phyloP scores from a whole-genome alignment of 495 filamentous ascomycete species.

The Aspergillus mulundensis region DNA sequence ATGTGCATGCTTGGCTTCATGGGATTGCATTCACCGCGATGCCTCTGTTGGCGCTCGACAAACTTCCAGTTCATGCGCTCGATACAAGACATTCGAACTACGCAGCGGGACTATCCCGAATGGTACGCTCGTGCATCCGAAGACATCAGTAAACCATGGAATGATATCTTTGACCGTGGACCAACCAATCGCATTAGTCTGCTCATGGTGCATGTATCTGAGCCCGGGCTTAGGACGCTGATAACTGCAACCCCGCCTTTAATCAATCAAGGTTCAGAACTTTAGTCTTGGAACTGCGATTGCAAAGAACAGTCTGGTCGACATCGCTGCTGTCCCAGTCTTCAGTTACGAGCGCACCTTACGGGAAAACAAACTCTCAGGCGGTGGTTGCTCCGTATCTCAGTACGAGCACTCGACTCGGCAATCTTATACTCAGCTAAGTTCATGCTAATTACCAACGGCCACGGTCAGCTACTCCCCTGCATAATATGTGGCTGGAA shows the following conservation, averaged over 20 bases:
- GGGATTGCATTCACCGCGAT: background rate
- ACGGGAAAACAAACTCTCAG: background rate
- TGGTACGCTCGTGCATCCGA: background rate
- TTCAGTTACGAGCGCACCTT: background rate
- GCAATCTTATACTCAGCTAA: too few species aligned
- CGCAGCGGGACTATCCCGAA: background rate
- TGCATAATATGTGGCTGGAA: too few species aligned
- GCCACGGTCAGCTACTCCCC: too few species aligned
- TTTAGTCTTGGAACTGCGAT: background rate
- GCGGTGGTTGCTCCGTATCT: background rate
- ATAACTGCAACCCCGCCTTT: background rate
- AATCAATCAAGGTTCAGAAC: background rate
- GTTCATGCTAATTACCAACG: too few species aligned
- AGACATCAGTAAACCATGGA: background rate
- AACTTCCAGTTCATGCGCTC: background rate
- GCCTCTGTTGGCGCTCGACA: background rate
- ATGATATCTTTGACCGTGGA: background rate
- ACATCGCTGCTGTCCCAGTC: background rate
- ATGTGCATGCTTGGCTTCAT: background rate
- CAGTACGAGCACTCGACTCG: background rate
- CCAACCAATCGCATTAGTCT: background rate
- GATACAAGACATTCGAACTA: background rate
- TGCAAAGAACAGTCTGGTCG: background rate
- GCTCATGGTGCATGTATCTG: background rate
- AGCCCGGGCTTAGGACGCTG: background rate